phyloP scores from a whole-genome alignment of 768 basidiomycete genomes.

The Tricholoma bakamatsutake region DNA sequence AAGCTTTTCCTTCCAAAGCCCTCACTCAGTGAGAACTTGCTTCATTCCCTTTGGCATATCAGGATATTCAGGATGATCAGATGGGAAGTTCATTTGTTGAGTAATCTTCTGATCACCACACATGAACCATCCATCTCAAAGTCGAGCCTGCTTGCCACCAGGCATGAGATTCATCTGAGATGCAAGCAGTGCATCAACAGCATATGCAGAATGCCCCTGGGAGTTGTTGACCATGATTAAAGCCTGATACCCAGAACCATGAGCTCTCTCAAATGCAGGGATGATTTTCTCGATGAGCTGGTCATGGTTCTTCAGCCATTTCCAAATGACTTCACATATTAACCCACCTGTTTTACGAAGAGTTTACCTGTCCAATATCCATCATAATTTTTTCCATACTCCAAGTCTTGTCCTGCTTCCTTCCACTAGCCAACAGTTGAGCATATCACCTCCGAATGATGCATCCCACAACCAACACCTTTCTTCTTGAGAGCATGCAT shows the following conservation, averaged over 20 bases:
- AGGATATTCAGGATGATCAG: no score
- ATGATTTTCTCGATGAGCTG: conserved; percentile 24
- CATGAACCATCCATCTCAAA: no score
- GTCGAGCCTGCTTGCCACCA: no score
- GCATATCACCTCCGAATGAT: conserved; percentile 31
- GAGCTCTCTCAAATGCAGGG: conserved; percentile 23
- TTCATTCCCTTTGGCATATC: no score
- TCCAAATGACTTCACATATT: conserved; percentile 12
- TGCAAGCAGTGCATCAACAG: no score
- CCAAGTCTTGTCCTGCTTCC: conserved; percentile 26
- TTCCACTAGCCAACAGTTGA: conserved; percentile 25
- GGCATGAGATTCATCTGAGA: no score
- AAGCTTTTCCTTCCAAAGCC: no score
- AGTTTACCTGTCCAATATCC: conserved; percentile 32
- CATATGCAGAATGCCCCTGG: no score
- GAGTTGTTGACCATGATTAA: conserved; percentile 34
- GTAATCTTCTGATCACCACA: no score
- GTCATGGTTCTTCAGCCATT: neutral
- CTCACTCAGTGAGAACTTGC: no score
- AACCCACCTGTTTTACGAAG: conserved; percentile 14
- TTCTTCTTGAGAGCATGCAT: conserved; percentile 32
- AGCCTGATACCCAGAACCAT: conserved; percentile 25
- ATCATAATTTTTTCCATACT: conserved; percentile 40
- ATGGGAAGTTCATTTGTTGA: no score
- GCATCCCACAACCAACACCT: conserved; percentile 29